Evolutionary conservation across 1,284 basidiomycete species (phyloP), one percentile per base, ranked within the genome.

Genomic region (Ustilago loliicola): DNA sequence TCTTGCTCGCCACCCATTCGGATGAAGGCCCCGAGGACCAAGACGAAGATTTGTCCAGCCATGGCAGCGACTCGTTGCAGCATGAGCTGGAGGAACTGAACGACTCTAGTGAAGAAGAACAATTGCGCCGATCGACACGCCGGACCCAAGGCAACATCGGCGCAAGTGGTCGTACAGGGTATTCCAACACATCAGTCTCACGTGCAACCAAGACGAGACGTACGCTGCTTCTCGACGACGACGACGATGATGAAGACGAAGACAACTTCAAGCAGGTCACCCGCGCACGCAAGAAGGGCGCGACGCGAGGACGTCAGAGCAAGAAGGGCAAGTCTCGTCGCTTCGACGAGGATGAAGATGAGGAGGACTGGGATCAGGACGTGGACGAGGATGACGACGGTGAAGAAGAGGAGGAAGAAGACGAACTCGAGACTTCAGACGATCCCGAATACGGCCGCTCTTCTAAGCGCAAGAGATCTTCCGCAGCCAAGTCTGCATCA

Each of bases 371-470:
- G 29, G 50, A 50, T 32, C 40, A 62, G 11, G 59, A 62, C 19
- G 63, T 40, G 27, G 21, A 38, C 6, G 48, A 50, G 3, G 48
- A 50, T 21, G 48, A 53, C 34, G 56, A 55, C 11, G 50, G 50
- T 1, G 50, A 65, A 8, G 63, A 59, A 10, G 58, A 58, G 17
- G 70, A 72, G 9, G 62, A 71, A 8, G 54, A 74, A 38, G 61
- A 67, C 45, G 72, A 74, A 55, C 61, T 66, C 6, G 54, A 38
- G n/a, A 42, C 36, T 17, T 73, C 66, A 6, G 62, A 64, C 40
- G 66, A 52, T 13, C 21, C 23, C 23, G 71, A 64, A 11, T 63
- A 64, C 21, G 61, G 38, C 13, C 45, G 21, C 17, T 29, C 19
- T 6, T 15, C 56, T 3, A 70, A 71, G 23, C 63, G 63, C 32